phyloP scores from a whole-genome alignment of 2,329 filamentous ascomycete genomes.

The Dothistroma pini region DNA sequence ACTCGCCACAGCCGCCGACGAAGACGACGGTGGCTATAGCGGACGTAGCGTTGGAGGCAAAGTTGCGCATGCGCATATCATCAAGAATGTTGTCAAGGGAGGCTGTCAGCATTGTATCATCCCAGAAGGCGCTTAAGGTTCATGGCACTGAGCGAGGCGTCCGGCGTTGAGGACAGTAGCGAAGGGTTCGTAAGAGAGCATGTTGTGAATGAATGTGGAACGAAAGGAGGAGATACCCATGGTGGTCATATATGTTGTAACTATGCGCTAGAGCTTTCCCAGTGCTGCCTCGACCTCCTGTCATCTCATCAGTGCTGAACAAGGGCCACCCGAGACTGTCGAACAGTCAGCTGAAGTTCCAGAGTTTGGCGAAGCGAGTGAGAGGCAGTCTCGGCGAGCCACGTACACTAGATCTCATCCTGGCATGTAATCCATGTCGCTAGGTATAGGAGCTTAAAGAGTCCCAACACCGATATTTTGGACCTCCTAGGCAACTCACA shows the following conservation, averaged over 20 bases:
- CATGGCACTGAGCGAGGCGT: background rate
- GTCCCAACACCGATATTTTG: no score
- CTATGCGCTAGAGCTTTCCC: background rate
- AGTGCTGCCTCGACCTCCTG: no score
- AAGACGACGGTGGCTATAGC: slow-evolving; percentile 38
- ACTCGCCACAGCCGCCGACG: slow-evolving; percentile 45
- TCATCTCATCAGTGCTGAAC: no score
- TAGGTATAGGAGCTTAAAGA: no score
- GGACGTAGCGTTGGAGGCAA: slow-evolving; percentile 74
- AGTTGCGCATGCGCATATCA: slow-evolving; percentile 76
- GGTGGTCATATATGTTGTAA: background rate
- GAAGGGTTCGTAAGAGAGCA: background rate
- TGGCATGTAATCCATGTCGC: no score
- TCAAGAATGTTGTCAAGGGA: slow-evolving; percentile 57
- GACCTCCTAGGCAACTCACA: no score
- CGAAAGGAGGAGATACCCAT: background rate
- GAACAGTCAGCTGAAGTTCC: no score
- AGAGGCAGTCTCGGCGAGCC: no score
- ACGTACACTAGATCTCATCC: no score
- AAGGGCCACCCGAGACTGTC: no score
- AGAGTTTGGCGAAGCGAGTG: no score
- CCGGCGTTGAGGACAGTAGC: background rate
- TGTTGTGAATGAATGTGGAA: background rate
- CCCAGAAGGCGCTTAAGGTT: slow-evolving; percentile 14
- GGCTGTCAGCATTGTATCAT: slow-evolving; percentile 22